Conservation (phyloP, 768 basidiomycete genomes). For the Amyloporia xantha region DNA sequence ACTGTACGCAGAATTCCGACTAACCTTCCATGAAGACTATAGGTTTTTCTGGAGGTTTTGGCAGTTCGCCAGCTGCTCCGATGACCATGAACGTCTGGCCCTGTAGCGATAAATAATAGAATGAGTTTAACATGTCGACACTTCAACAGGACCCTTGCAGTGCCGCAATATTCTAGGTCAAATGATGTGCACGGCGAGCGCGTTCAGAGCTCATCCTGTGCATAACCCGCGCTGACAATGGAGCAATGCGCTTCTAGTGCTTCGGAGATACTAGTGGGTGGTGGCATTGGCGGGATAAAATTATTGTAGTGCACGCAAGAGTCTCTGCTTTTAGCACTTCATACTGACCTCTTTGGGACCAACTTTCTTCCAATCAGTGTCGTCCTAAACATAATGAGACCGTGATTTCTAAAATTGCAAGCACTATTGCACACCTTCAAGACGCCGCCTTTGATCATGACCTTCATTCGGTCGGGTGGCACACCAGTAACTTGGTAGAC, state of each 20-base stretch:
- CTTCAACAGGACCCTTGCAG: no score
- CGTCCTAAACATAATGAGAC: constrained; percentile 48
- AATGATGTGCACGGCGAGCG: background rate
- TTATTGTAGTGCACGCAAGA: constrained; percentile 1
- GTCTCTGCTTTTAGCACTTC: no score
- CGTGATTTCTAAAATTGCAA: background rate
- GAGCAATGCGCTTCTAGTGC: no score
- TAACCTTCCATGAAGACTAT: constrained; percentile 82
- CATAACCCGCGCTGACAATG: no score
- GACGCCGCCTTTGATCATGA: constrained; percentile 90
- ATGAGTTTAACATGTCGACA: background rate
- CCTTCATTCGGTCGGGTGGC: constrained; percentile 89
- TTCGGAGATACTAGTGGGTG: background rate
- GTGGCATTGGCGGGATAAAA: background rate
- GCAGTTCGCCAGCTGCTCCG: constrained; percentile 88
- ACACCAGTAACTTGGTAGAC: constrained; percentile 82
- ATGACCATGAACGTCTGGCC: constrained; percentile 92
- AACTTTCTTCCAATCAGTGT: constrained; percentile 80
- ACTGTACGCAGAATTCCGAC: no score
- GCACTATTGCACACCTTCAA: constrained; percentile 58
- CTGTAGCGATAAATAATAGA: constrained; percentile 30
- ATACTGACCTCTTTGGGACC: constrained; percentile 72
- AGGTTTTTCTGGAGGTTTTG: constrained; percentile 76
- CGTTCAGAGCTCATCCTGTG: no score
- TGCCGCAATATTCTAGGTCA: no score